Conservation (phyloP, 208 protist species). For the Herpetomonas muscarum region DNA sequence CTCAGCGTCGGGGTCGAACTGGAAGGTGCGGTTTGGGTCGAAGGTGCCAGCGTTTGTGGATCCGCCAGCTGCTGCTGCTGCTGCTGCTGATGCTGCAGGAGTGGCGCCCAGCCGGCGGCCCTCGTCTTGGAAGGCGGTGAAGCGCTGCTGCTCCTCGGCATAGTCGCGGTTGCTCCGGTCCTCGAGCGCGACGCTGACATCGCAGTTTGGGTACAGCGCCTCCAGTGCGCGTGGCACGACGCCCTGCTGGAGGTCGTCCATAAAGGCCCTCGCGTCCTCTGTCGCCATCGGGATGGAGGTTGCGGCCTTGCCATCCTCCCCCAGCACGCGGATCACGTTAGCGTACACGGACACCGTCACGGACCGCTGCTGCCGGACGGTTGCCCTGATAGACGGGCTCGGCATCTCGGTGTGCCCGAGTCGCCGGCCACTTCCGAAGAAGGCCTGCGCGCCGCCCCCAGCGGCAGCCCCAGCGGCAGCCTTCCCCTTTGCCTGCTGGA, state of each 20-base stretch:
- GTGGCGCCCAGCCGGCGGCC: conserved; percentile 44
- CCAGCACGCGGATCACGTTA: conserved; percentile 60
- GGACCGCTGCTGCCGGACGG: conserved; percentile 36
- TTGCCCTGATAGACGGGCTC: conserved; percentile 64
- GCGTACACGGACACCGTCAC: conserved; percentile 57
- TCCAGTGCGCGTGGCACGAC: conserved; percentile 48
- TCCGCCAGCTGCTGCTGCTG: not conserved
- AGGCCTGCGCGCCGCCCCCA: conserved; percentile 28
- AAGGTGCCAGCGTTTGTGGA: not conserved
- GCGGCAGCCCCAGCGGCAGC: conserved; percentile 6
- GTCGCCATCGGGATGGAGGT: conserved; percentile 32
- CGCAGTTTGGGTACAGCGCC: conserved; percentile 48
- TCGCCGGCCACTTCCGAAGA: conserved; percentile 66
- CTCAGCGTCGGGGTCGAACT: conserved; percentile 37
- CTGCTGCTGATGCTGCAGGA: conserved; percentile 1
- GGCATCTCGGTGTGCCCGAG: conserved; percentile 64
- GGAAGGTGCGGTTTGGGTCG: conserved; percentile 20
- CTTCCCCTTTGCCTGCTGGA: conserved; percentile 15
- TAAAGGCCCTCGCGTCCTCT: conserved; percentile 38
- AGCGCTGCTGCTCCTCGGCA: conserved; percentile 18
- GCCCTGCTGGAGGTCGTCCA: conserved; percentile 51
- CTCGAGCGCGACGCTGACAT: conserved; percentile 52
- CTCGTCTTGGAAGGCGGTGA: conserved; percentile 54
- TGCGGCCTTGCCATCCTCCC: conserved; percentile 10
- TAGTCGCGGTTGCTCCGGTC: conserved; percentile 55